These are phyloP conservation scores for Saksenaea vasiformis DNA, from an alignment of 371 early-diverging fungal species.

Conservation along the genomic window DNA sequence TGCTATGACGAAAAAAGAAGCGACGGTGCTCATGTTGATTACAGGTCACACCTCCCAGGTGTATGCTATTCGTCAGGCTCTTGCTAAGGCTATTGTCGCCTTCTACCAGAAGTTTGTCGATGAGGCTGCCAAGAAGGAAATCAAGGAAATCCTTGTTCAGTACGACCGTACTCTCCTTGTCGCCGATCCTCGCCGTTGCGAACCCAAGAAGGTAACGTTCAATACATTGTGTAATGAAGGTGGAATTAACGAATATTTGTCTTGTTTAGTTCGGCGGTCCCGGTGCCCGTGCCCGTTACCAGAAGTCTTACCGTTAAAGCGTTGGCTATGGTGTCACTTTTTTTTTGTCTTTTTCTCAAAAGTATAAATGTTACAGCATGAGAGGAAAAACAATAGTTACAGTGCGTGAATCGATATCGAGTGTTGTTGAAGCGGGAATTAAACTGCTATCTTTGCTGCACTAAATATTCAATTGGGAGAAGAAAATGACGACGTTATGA, in stretches of 20 bases:
- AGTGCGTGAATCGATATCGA: neutral
- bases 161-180: slow-evolving; percentile 98
- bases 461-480: too few relatives aligned
- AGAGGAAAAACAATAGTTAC: neutral
- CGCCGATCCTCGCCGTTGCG: slow-evolving; percentile 98
- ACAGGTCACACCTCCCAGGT: slow-evolving; percentile 85
- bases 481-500: too few relatives aligned
- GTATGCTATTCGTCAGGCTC: slow-evolving; percentile 98
- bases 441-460: too few relatives aligned
- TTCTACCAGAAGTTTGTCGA: slow-evolving; percentile 98
- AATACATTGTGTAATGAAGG: neutral
- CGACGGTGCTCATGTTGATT: neutral
- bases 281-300: slow-evolving; percentile 99
- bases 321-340: slow-evolving; percentile 7
- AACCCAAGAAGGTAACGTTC: slow-evolving; percentile 91
- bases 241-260: neutral
- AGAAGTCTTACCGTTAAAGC: slow-evolving; percentile 91
- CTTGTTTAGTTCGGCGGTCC: slow-evolving; percentile 89
- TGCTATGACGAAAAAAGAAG: neutral
- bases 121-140: slow-evolving; percentile 98
- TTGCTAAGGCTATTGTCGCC: slow-evolving; percentile 97
- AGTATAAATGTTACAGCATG: neutral
- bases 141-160: slow-evolving; percentile 89
- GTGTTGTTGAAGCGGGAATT: too few relatives aligned
- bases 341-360: slow-evolving; percentile 9